Evolutionary conservation across 2,329 filamentous ascomycete genomes (phyloP), one percentile per base, ranked within the genome.

Genomic region (Alternaria arborescens): DNA sequence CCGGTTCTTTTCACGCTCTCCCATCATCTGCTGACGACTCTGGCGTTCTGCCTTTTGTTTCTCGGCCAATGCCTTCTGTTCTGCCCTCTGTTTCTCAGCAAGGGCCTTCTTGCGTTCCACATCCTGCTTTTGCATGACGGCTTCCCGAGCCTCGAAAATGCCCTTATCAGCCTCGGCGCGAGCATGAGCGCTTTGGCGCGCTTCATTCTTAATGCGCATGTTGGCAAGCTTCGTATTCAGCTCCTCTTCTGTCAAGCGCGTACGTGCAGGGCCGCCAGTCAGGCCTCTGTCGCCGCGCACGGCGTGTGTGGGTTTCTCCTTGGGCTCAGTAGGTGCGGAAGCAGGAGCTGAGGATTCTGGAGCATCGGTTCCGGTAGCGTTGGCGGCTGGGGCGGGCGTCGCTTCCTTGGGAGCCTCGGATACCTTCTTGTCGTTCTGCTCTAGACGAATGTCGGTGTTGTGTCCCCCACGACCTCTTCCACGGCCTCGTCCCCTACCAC

Each of bases 81-180:
- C 84, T 30, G 78, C 80, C 52, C 83, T 82, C 57, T 76, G 71
- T 36, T 72, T 66, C 60, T 77, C 75, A 0, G 71, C 72, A 1
- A 58, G 60, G 6, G 71, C 56, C 58, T 76, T 77, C 62, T 84
- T 79, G 57, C 75, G 72, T 65, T 80, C 76, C 11, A 75, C 72
- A 16, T 78, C 74, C 47, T 86, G 83, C 66, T 84, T 81, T 22
- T 83, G 83, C 0, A 86, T 84, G 10, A 86, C 78, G 34, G 85
- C 84, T 71, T 91, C 88, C n/a, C 88, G 83, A 58, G 88, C 83
- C 42, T 87, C 83, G 72, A 89, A 90, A 0, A 84, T 85, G 3
- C 87, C 87, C 55, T 86, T 84, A 66, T 91, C 89, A n/a, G 87
- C 87, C 78, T 90, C 86, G n/a, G 88, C 87, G 26, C 87, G 83